Conservation (phyloP, 1,139 yeast species). For the Diutina rugosa region DNA sequence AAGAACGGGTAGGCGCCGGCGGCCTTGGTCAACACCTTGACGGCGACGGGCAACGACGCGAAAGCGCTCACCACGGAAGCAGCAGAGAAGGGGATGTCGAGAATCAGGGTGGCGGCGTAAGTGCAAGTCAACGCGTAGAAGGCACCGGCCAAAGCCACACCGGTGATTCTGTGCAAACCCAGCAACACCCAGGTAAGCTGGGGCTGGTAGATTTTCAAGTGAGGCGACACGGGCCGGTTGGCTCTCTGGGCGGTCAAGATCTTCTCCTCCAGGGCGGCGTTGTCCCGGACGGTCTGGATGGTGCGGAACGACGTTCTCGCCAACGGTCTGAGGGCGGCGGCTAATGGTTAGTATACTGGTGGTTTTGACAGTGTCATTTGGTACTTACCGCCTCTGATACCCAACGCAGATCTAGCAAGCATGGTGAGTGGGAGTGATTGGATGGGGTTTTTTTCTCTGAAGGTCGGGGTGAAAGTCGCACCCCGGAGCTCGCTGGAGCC, state of each 20-base stretch:
- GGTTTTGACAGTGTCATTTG: background rate
- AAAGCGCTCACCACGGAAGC: constrained; percentile 43
- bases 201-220: constrained; percentile 77
- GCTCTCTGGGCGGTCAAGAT: constrained; percentile 72
- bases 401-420: constrained; percentile 2
- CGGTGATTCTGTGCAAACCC: constrained; percentile 75
- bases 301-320: constrained; percentile 1
- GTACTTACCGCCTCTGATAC: background rate
- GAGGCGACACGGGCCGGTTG: constrained; percentile 87
- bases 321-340: constrained; percentile 1
- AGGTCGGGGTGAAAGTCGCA: background rate
- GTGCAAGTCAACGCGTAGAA: constrained; percentile 69
- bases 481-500: background rate
- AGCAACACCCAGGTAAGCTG: constrained; percentile 81
- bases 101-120: constrained; percentile 57
- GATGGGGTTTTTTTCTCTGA: background rate
- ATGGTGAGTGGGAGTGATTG: background rate
- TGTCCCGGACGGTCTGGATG: constrained; percentile 37
- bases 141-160: constrained; percentile 67
- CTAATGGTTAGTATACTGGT: background rate
- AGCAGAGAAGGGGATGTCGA: constrained; percentile 55
- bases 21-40: constrained; percentile 55
- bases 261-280: constrained; percentile 52
- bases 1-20: constrained; percentile 72
- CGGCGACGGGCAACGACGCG: constrained; percentile 45